phyloP scores from a whole-genome alignment of 768 basidiomycete genomes.

The Lactarius psammicola region DNA sequence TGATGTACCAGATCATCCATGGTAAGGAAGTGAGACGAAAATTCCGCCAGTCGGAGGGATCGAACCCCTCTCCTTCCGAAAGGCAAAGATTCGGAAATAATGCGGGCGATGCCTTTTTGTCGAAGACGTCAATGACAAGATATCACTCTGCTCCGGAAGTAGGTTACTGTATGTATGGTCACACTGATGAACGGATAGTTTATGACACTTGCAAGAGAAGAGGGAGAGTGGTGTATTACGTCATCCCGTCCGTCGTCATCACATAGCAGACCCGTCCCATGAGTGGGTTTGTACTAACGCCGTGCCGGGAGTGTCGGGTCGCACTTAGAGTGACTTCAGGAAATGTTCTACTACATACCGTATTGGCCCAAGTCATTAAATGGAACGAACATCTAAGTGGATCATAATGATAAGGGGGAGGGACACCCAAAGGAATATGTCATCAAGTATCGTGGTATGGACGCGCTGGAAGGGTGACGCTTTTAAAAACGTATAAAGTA shows the following conservation, averaged over 20 bases:
- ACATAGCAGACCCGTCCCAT: neutral
- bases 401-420: constrained; percentile 5
- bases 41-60: constrained; percentile 14
- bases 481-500: constrained; percentile 32
- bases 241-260: neutral
- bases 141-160: neutral
- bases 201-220: neutral
- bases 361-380: neutral
- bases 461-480: constrained; percentile 27
- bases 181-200: neutral
- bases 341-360: neutral
- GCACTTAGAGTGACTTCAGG: neutral
- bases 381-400: constrained; percentile 11
- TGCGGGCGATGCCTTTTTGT: neutral
- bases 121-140: neutral
- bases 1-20: constrained; percentile 89
- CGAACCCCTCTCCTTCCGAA: constrained; percentile 16
- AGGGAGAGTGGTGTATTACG: neutral
- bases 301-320: neutral
- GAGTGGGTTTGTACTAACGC: neutral
- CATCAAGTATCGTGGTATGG: constrained; percentile 32
- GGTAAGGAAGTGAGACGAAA: neutral
- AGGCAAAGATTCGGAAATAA: neutral
- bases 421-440: constrained; percentile 31
- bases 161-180: neutral